Percentiles rank a stretch among this genome's conserved stretches.
phyloP scores from a whole-genome alignment of 129 eudicot species.

The Sambucus nigra region DNA sequence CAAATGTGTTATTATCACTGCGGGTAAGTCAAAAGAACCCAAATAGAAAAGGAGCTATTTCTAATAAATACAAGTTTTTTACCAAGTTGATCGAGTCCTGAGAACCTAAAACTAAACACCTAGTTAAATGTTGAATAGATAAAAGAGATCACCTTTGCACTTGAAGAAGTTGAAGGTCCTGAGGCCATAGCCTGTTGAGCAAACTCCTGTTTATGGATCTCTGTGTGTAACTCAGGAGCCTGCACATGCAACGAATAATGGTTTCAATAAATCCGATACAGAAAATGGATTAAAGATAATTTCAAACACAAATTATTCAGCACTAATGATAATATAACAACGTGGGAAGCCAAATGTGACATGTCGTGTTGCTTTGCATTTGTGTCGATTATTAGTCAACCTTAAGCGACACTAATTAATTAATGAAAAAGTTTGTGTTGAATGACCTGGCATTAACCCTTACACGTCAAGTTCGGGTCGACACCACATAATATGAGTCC shows the following conservation, averaged over 20 bases:
- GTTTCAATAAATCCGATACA: background rate
- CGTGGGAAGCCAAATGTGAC: too few relatives aligned
- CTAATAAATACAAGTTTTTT: background rate
- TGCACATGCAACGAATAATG: slow-evolving; percentile 7
- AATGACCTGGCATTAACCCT: too few relatives aligned
- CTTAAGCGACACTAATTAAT: too few relatives aligned
- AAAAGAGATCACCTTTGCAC: slow-evolving; percentile 33
- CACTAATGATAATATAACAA: background rate
- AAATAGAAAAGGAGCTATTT: too few relatives aligned
- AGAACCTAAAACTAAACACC: background rate
- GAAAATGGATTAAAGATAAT: background rate
- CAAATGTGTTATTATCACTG: too few relatives aligned
- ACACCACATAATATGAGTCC: too few relatives aligned
- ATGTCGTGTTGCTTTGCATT: too few relatives aligned
- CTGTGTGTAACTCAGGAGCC: slow-evolving; percentile 87
- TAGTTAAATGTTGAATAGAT: background rate
- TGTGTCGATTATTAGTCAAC: too few relatives aligned
- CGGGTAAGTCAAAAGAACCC: too few relatives aligned
- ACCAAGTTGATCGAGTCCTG: background rate
- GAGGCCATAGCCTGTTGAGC: slow-evolving; percentile 56
- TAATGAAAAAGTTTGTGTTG: too few relatives aligned
- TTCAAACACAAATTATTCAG: background rate
- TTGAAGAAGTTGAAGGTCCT: slow-evolving; percentile 63
- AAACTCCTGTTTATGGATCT: slow-evolving; percentile 62
- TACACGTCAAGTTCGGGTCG: too few relatives aligned